These are phyloP conservation scores for Polyporus tsugae DNA, from an alignment of 1,284 basidiomycete genomes.

Conservation along the genomic window DNA sequence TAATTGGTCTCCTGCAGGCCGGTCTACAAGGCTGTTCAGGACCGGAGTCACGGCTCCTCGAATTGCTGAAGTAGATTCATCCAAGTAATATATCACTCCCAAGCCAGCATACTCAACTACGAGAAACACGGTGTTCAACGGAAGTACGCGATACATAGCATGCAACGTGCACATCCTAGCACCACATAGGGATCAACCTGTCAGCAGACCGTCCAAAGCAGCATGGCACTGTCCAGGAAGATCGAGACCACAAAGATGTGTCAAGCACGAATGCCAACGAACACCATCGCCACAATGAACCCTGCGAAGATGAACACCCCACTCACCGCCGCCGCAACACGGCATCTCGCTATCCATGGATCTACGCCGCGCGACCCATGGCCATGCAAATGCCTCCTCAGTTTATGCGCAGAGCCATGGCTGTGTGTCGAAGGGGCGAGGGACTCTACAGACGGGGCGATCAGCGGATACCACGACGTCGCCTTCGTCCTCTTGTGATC, in stretches of 20 bases:
- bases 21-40: too few species aligned
- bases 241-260: neutral
- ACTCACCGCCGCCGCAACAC: constrained; percentile 53
- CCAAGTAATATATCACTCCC: neutral
- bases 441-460: constrained; percentile 37
- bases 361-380: constrained; percentile 32
- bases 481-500: constrained; percentile 18
- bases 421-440: constrained; percentile 35
- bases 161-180: neutral
- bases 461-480: constrained; percentile 35
- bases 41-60: too few species aligned
- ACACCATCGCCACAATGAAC: constrained; percentile 50
- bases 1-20: too few species aligned
- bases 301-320: constrained; percentile 48
- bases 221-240: constrained; percentile 6
- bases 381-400: constrained; percentile 28
- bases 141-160: neutral
- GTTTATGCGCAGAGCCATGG: constrained; percentile 30
- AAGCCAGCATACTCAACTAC: neutral
- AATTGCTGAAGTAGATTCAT: too few species aligned
- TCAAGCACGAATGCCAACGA: constrained; percentile 36
- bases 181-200: constrained; percentile 1
- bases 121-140: neutral
- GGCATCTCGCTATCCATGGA: constrained; percentile 56
- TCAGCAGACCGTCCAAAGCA: constrained; percentile 10